A percentile compares a stretch with the other conserved stretches of the same genome.
Evolutionary conservation across 768 basidiomycete species (phyloP).

Genomic region (Boletus coccyginus): DNA sequence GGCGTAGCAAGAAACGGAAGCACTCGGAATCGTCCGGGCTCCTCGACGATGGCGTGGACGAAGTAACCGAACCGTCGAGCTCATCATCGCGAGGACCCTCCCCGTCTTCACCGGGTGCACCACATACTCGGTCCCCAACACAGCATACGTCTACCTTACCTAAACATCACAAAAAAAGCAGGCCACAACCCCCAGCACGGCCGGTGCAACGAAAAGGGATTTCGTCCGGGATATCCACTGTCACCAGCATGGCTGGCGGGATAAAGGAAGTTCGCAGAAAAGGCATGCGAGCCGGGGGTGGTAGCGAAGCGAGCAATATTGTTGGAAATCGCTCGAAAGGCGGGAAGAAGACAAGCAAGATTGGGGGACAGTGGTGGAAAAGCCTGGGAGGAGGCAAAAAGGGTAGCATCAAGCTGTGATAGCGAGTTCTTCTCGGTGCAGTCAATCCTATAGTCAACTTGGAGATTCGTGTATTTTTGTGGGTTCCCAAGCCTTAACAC

Average conservation of each 20-base stretch:
- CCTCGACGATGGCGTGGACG: background rate
- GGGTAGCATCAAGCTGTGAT: constrained; percentile 2
- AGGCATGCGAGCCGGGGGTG: background rate
- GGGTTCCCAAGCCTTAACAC: background rate
- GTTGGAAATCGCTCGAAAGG: background rate
- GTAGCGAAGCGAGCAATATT: constrained; percentile 10
- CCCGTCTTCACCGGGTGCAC: background rate
- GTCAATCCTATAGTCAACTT: no score
- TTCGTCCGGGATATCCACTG: constrained; percentile 58
- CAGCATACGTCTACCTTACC: background rate
- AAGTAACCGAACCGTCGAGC: background rate
- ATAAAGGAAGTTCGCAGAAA: constrained; percentile 10
- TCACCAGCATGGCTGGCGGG: constrained; percentile 35
- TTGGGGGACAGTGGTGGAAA: constrained; percentile 44
- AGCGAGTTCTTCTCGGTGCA: no score
- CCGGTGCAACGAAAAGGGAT: constrained; percentile 46
- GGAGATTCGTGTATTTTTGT: no score
- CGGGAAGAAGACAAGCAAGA: background rate
- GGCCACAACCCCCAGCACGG: background rate
- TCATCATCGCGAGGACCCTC: background rate
- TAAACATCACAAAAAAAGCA: background rate
- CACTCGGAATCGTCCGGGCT: background rate
- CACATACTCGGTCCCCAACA: background rate
- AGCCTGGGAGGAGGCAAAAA: constrained; percentile 29
- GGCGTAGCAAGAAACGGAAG: constrained; percentile 15